These are phyloP conservation scores for Fraxinus baroniana DNA, from an alignment of 305 asterid species.

Conservation along the genomic window DNA sequence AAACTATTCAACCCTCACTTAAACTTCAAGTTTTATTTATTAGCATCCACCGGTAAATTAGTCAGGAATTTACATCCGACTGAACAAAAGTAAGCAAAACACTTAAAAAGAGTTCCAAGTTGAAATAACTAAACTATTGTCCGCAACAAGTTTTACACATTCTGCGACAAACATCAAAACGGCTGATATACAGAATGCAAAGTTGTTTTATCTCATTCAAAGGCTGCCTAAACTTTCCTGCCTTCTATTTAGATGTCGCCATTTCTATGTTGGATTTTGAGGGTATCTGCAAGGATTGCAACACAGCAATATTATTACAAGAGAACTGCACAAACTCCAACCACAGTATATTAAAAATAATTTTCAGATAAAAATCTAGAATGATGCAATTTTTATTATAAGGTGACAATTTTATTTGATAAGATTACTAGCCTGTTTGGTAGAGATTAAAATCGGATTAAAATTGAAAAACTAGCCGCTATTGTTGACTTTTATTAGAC, in stretches of 20 bases:
- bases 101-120: neutral
- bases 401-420: neutral
- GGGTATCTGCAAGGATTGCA: constrained; percentile 36
- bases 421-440: no score
- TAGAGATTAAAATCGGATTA: no score
- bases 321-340: neutral
- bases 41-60: neutral
- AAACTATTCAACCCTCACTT: neutral
- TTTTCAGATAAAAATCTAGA: neutral
- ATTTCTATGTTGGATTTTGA: constrained; percentile 29
- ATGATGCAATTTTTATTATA: neutral
- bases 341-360: neutral
- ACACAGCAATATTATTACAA: neutral
- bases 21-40: constrained; percentile 5
- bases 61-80: neutral
- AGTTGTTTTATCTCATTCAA: neutral
- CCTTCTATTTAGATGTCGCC: constrained; percentile 21
- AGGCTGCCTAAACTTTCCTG: constrained; percentile 4
- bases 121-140: neutral
- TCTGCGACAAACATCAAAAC: neutral
- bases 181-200: neutral
- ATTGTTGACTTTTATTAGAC: no score
- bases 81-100: neutral
- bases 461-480: no score
- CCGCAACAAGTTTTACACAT: constrained; percentile 3